Conservation (phyloP, 192 early-diverging fungal species). For the Coemansia sp. region DNA sequence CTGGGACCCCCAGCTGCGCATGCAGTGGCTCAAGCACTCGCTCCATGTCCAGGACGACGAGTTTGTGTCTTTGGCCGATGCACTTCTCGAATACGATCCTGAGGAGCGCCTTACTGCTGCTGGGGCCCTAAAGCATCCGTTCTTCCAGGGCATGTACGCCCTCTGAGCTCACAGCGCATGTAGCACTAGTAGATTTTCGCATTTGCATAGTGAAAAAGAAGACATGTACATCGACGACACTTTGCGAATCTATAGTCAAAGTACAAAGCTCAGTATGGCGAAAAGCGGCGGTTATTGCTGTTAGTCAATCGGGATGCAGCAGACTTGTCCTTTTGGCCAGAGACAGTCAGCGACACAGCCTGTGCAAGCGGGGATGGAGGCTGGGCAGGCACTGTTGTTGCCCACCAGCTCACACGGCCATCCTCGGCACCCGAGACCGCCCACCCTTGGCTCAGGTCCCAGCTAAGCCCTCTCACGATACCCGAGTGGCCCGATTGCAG, state of each 20-base stretch:
- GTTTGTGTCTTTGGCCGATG: slow-evolving; percentile 47
- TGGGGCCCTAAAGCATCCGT: slow-evolving; percentile 60
- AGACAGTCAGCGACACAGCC: neutral
- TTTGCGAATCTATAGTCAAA: neutral
- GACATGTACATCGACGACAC: neutral
- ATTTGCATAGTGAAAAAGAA: neutral
- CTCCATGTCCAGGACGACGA: slow-evolving; percentile 47
- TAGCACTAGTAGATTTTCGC: neutral
- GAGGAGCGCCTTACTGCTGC: slow-evolving; percentile 75
- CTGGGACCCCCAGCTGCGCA: slow-evolving; percentile 50
- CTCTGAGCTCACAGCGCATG: slow-evolving; percentile 1
- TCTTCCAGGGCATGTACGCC: slow-evolving; percentile 47
- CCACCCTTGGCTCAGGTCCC: slow-evolving; percentile 61
- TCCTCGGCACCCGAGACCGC: slow-evolving; percentile 81
- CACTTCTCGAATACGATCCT: slow-evolving; percentile 90
- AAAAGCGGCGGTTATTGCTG: slow-evolving; percentile 17
- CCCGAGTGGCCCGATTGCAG: slow-evolving; percentile 82
- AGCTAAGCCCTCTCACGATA: slow-evolving; percentile 76
- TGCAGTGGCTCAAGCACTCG: slow-evolving; percentile 52
- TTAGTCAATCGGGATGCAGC: neutral
- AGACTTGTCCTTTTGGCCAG: slow-evolving; percentile 4
- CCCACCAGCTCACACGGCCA: slow-evolving; percentile 70
- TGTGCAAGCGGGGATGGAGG: neutral
- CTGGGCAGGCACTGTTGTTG: slow-evolving; percentile 7
- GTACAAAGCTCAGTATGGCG: slow-evolving; percentile 19